Base-by-base conservation (phyloP, 306 rosid species). In the Corylus americana region DNA sequence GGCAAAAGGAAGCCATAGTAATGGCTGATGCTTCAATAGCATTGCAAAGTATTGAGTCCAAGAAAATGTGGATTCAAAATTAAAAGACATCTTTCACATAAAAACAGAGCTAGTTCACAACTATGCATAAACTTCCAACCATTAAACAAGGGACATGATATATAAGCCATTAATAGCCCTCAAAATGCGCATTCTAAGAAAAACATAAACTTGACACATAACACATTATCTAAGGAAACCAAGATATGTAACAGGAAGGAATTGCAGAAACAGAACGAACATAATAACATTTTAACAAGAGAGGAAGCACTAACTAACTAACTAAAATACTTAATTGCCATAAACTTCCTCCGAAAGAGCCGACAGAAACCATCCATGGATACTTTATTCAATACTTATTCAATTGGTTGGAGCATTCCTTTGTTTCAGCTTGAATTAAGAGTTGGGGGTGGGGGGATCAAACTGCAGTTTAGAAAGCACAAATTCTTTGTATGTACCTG, bases 401-500 rank as follows among this genome's bases (percentile, higher is more conserved):
- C 35, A 31, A 31, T 31, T 31, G 35, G 35, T 31, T 31, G 35
- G 35, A 31, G 35, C 35, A 31, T 31, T 31, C 35, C 35, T 31
- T 31, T 31, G 35, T 31, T 31, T 31, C 2, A 31, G 35, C 35
- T 31, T 31, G 35, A 31, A 31, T 31, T 73, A 11, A 51, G 16
- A 66, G 39, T 55, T 55, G 55, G 76, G 29, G 57, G 55, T 25
- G n/a, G 62, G 29, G 47, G 76, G 45, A 77, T 4, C 5, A 75
- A 71, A 82, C 71, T 62, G 55, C 61, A 81, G 55, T 61, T 72
- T 50, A 82, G 18, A 70, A 57, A 75, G 63, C 39, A 83, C 20
- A 35, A 59, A 4, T 59, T 58, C 17, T 12, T 42, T 10, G 61
- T 55, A 14, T 2, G 3, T 87, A 96, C 99, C 99, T 80, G 62